Conservation (phyloP, 2,329 filamentous ascomycete genomes). For the Colletotrichum tropicale region DNA sequence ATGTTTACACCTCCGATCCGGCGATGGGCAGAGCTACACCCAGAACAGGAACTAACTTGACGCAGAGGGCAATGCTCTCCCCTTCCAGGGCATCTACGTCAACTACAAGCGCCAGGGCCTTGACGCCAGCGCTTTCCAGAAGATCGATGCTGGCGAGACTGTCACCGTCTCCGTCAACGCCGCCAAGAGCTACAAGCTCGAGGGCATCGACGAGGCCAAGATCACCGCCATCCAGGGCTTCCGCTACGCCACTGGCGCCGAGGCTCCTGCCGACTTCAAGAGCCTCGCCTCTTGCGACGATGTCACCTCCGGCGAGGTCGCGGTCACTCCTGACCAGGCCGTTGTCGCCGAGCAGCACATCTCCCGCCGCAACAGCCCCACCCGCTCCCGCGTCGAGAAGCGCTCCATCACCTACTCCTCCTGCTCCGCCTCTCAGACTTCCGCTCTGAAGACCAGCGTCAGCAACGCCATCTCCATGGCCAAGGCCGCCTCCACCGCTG, state of each 20-base stretch:
- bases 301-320: constrained; percentile 2
- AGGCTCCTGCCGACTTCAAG: neutral
- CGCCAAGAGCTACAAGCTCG: constrained; percentile 16
- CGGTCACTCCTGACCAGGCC: constrained; percentile 4
- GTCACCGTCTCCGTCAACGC: constrained; percentile 17
- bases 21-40: rapidly evolving
- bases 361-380: neutral
- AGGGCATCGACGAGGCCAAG: constrained; percentile 7
- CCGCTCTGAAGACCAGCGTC: constrained; percentile 1
- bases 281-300: constrained; percentile 1
- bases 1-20: neutral
- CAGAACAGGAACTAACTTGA: neutral
- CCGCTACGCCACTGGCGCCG: constrained; percentile 1
- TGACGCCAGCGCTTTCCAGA: constrained; percentile 3
- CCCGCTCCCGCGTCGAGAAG: constrained; percentile 12
- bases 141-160: constrained; percentile 12
- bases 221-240: constrained; percentile 17
- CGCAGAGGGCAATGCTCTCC: constrained; percentile 7
- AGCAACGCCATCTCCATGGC: constrained; percentile 16
- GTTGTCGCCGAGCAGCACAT: constrained; percentile 6
- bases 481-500: constrained; percentile 8
- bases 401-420: constrained; percentile 17
- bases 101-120: constrained; percentile 17
- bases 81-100: constrained; percentile 15
- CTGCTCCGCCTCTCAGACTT: constrained; percentile 2